Evolutionary conservation across 2,329 filamentous ascomycete species (phyloP).

Genomic region (Penicillium aurantiogriseum): DNA sequence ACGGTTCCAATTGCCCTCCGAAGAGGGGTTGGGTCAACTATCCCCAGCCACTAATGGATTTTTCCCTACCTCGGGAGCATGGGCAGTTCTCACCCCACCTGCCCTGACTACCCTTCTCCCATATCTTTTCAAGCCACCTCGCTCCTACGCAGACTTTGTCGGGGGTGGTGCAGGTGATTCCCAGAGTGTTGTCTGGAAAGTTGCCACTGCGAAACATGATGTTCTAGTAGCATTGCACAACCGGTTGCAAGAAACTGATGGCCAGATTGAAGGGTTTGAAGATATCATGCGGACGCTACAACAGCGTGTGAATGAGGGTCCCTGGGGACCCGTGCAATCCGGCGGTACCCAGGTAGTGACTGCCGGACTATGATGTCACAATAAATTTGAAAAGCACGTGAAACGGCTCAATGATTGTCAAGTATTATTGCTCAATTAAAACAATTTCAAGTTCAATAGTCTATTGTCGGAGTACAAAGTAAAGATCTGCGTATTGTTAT

Average conservation of each 20-base stretch:
- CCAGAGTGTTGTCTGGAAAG: conserved; percentile 57
- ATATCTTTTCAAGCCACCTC: conserved; percentile 57
- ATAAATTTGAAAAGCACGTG: conserved; percentile 2
- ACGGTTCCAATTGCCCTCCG: conserved; percentile 42
- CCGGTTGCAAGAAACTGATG: conserved; percentile 41
- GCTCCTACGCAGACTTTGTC: conserved; percentile 58
- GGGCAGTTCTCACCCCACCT: conserved; percentile 53
- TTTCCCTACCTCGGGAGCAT: conserved; percentile 48
- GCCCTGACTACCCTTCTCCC: conserved; percentile 53
- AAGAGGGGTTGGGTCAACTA: conserved; percentile 38
- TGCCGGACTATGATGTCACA: conserved; percentile 29
- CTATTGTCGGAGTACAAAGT: background rate
- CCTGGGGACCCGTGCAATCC: conserved; percentile 38
- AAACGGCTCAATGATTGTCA: background rate
- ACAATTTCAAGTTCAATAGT: background rate
- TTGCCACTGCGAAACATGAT: conserved; percentile 59
- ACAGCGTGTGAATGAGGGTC: conserved; percentile 44
- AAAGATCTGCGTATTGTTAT: conserved; percentile 18
- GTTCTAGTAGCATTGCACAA: conserved; percentile 52
- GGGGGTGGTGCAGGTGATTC: conserved; percentile 56
- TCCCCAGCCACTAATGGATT: conserved; percentile 36
- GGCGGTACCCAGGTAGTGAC: conserved; percentile 38
- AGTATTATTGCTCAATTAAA: background rate
- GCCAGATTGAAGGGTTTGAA: conserved; percentile 34
- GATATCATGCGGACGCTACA: conserved; percentile 43